Evolutionary conservation across 1,284 basidiomycete species (phyloP).

Genomic region (Porodaedalea pini): DNA sequence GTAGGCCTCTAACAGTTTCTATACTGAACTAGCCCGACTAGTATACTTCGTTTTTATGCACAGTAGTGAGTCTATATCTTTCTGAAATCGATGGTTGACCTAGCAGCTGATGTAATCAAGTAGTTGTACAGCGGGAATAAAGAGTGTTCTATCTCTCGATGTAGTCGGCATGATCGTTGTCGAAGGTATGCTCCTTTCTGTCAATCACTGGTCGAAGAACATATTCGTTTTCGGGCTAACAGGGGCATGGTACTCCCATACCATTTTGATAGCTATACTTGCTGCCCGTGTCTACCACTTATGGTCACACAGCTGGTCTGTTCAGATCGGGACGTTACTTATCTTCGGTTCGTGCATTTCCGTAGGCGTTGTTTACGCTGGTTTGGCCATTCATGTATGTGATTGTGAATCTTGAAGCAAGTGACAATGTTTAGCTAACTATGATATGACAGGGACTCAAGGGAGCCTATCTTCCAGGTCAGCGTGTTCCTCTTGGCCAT

Average conservation of each 20-base stretch:
- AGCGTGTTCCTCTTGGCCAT: no score
- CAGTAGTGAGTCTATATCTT: no score
- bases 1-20: no score
- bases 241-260: background rate
- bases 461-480: conserved; percentile 9
- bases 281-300: conserved; percentile 15
- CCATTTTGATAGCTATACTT: conserved; percentile 7
- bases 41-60: no score
- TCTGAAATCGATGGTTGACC: no score
- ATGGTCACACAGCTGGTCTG: conserved; percentile 15
- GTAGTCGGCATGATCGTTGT: conserved; percentile 18
- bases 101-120: no score
- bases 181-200: conserved; percentile 9
- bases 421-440: no score
- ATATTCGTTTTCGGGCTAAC: background rate
- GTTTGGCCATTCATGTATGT: conserved; percentile 13
- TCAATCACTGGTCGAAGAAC: background rate
- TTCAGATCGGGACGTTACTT: conserved; percentile 8
- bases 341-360: conserved; percentile 5
- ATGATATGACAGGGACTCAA: conserved; percentile 8
- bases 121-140: conserved; percentile 19
- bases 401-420: no score
- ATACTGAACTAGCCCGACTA: no score
- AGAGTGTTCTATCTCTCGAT: conserved; percentile 5
- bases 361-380: conserved; percentile 7